A percentile compares a stretch with the other conserved stretches of the same genome.
Evolutionary conservation across 805 yeast species (phyloP).

Genomic region (Schwanniomyces sp.): DNA sequence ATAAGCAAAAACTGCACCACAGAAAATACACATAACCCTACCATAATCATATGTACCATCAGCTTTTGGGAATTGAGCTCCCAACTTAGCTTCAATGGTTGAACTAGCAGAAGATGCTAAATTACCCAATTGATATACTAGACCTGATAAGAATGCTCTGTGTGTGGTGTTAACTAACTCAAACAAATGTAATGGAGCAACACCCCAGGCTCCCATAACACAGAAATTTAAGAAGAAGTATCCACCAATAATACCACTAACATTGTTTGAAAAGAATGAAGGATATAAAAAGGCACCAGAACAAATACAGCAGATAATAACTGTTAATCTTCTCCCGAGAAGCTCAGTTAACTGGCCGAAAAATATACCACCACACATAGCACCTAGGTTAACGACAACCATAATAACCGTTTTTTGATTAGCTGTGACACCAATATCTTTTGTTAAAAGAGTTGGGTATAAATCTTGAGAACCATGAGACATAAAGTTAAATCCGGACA

Average conservation of each 20-base stretch:
- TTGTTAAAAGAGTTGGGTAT: slow-evolving; percentile 36
- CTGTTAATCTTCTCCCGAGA: slow-evolving; percentile 35
- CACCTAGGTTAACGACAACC: slow-evolving; percentile 40
- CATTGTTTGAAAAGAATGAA: slow-evolving; percentile 26
- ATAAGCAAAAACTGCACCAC: slow-evolving; percentile 60
- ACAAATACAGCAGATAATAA: slow-evolving; percentile 20
- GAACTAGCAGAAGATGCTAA: slow-evolving; percentile 65
- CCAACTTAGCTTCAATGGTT: slow-evolving; percentile 65
- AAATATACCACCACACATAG: slow-evolving; percentile 37
- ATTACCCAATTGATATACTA: slow-evolving; percentile 67
- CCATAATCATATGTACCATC: slow-evolving; percentile 47
- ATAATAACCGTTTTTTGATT: slow-evolving; percentile 39
- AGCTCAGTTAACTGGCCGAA: slow-evolving; percentile 48
- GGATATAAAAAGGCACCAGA: slow-evolving; percentile 41
- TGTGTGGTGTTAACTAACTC: slow-evolving; percentile 63
- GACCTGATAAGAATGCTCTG: slow-evolving; percentile 62
- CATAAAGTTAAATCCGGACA: slow-evolving; percentile 42
- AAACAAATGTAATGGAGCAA: slow-evolving; percentile 59
- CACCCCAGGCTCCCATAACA: slow-evolving; percentile 73
- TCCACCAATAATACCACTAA: slow-evolving; percentile 55
- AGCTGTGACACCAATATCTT: slow-evolving; percentile 28
- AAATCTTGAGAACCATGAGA: slow-evolving; percentile 45
- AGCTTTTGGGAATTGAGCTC: slow-evolving; percentile 46
- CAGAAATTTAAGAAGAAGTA: slow-evolving; percentile 60
- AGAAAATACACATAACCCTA: slow-evolving; percentile 63